Base-by-base conservation (phyloP, 306 rosid genomes). In the Albizia julibrissin region DNA sequence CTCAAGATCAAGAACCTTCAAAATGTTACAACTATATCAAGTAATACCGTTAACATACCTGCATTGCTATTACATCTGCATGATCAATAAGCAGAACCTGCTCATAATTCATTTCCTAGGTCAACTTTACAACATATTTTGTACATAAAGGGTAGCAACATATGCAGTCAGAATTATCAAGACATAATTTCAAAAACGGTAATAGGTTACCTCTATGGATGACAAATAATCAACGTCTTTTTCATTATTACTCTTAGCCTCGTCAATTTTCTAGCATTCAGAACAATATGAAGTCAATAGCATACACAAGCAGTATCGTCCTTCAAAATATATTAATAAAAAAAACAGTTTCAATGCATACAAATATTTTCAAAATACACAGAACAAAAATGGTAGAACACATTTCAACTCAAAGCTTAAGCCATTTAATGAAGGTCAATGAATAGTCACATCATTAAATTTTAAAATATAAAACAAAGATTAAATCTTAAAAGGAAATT, bases 191-290 rank as follows among this genome's bases (percentile, higher is more conserved):
- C 64, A 86, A 47, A 19, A 61, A 70, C 33, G 67, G 84, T 33
- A 69, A 84, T 18, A 81, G 34, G 6, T 86, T 86, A 93, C 99
- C 95, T 95, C 99, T 76, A 95, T 91, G 44, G 99, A 95, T 16
- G 99, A 93, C 86, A 95, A 91, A 92, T 89, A 95, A 84, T 95
- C 98, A 33, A 93, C 91, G 69, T 95, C 96, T 81, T 95, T 95
- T 85, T 89, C 97, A 91, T 92, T 91, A 69, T 87, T 87, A 66
- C 27, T 77, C 80, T 80, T 84, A 43, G 88, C 87, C 87, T 89
- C 94, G 13, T 87, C 95, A 58, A 93, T 90, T 95, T 95, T 95
- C 99, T 95, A 87, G 42, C 40, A 84, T 85, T 27, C 69, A 72
- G 42, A 78, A 87, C 81, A 86, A 64, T 61, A 7, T 52, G 34